Percentiles rank a stretch among this genome's conserved stretches.
These are phyloP conservation scores for Murraya paniculata DNA, from an alignment of 345 rosid genomes.

Conservation along the genomic window DNA sequence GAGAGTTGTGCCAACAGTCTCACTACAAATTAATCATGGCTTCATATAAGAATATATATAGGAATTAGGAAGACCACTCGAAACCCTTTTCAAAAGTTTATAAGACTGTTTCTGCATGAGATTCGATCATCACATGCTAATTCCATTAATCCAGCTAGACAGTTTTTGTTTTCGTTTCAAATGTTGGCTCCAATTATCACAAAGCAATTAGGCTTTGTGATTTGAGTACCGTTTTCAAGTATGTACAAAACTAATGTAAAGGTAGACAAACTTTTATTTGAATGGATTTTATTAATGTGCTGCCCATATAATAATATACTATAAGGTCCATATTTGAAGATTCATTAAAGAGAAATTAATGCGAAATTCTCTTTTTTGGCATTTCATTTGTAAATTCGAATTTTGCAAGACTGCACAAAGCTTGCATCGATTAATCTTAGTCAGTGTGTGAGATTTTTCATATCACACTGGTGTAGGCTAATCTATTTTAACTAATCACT, in stretches of 20 bases:
- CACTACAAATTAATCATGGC: conserved; percentile 10
- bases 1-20: conserved; percentile 8
- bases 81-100: conserved; percentile 9
- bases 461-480: too few relatives aligned
- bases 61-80: neutral
- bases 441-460: too few relatives aligned
- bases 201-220: neutral
- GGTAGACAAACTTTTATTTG: conserved; percentile 1
- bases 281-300: neutral
- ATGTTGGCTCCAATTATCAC: neutral
- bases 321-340: neutral
- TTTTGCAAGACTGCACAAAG: too few relatives aligned
- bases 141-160: conserved; percentile 12
- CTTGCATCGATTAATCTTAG: too few relatives aligned
- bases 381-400: neutral
- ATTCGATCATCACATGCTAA: conserved; percentile 16
- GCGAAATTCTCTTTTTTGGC: conserved; percentile 9
- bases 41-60: neutral
- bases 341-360: neutral
- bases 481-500: too few relatives aligned
- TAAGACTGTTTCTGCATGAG: conserved; percentile 15
- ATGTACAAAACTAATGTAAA: neutral
- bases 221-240: neutral
- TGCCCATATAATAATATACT: neutral
- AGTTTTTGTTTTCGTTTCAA: conserved; percentile 12